Percentiles rank a stretch among this genome's conserved stretches.
phyloP scores from a whole-genome alignment of 148 eudicot genomes.

The Cornus kousa region DNA sequence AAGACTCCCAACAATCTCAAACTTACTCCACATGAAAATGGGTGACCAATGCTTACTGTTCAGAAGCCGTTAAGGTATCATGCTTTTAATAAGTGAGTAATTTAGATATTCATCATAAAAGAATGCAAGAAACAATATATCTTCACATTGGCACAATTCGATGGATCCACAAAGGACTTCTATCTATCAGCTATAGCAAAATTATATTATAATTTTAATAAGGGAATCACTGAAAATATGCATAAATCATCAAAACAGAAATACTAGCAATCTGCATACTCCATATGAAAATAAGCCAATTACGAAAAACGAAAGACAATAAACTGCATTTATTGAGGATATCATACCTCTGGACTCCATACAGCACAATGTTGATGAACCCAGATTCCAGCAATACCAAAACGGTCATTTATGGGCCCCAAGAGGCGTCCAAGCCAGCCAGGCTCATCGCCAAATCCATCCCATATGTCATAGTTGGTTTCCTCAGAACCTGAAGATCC shows the following conservation, averaged over 20 bases:
- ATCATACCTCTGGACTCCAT: slow-evolving; percentile 98
- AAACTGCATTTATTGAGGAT: slow-evolving; percentile 7
- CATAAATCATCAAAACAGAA: neutral
- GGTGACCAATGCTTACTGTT: too few species aligned
- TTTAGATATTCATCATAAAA: too few species aligned
- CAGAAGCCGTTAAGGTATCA: too few species aligned
- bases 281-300: neutral
- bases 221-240: neutral
- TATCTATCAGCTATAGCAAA: neutral
- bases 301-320: slow-evolving; percentile 6
- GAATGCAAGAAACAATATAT: too few species aligned
- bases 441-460: slow-evolving; percentile 95
- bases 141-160: neutral
- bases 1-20: too few species aligned
- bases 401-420: slow-evolving; percentile 90
- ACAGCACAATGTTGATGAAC: slow-evolving; percentile 99
- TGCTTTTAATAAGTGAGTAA: too few species aligned
- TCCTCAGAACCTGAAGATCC: slow-evolving; percentile 91
- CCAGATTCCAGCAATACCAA: slow-evolving; percentile 96
- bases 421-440: slow-evolving; percentile 92
- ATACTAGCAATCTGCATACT: neutral
- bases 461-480: slow-evolving; percentile 70
- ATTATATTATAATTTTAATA: neutral
- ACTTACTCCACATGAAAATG: too few species aligned
- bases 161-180: neutral